Conservation (phyloP, 192 early-diverging fungal genomes). For the Allomyces arbusculus region DNA sequence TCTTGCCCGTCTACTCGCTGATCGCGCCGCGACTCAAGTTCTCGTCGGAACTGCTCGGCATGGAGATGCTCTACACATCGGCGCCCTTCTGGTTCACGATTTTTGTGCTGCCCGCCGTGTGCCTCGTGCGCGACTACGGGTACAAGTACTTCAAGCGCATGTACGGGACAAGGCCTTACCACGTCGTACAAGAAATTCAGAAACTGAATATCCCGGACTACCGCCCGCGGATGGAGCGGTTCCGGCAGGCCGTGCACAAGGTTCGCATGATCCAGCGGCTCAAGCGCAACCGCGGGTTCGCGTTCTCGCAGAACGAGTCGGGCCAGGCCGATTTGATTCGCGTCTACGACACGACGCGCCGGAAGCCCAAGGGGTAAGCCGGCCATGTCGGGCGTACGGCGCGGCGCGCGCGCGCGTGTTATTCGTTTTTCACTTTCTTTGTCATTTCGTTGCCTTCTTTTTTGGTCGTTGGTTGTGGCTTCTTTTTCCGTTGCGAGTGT, state of each 20-base stretch:
- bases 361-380: slow-evolving; percentile 35
- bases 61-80: slow-evolving; percentile 14
- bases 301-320: slow-evolving; percentile 91
- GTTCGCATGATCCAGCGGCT: slow-evolving; percentile 79
- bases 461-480: no score
- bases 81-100: slow-evolving; percentile 68
- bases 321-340: slow-evolving; percentile 74
- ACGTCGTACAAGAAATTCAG: slow-evolving; percentile 97
- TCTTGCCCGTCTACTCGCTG: slow-evolving; percentile 62
- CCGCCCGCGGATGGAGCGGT: slow-evolving; percentile 90
- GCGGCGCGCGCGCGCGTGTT: no score
- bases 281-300: slow-evolving; percentile 82
- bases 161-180: slow-evolving; percentile 64
- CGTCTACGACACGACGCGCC: slow-evolving; percentile 48
- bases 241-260: slow-evolving; percentile 98
- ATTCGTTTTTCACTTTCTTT: no score
- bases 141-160: slow-evolving; percentile 84
- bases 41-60: slow-evolving; percentile 38
- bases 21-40: slow-evolving; percentile 44
- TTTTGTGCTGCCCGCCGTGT: slow-evolving; percentile 62
- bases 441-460: no score
- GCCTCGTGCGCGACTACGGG: slow-evolving; percentile 68
- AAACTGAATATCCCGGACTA: slow-evolving; percentile 98
- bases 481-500: no score
- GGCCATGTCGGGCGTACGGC: no score